These are phyloP conservation scores for Exophiala bonariae DNA, from an alignment of 2,329 filamentous ascomycete genomes.

Conservation along the genomic window DNA sequence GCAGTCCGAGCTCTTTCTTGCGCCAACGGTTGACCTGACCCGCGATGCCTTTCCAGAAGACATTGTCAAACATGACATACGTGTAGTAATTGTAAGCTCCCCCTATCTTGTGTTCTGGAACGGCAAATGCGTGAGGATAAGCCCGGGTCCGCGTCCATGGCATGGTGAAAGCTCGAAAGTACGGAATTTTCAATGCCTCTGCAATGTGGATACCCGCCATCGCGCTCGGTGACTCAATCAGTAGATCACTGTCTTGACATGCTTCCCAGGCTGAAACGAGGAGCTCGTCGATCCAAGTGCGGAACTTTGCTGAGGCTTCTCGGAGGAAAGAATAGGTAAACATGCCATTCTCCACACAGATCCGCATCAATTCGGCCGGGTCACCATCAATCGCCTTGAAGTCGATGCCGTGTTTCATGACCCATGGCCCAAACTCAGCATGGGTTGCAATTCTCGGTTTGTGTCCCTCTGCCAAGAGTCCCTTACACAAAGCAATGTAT, in stretches of 20 bases:
- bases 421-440: conserved; percentile 83
- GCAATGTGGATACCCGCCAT: conserved; percentile 99
- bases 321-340: conserved; percentile 90
- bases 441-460: conserved; percentile 87
- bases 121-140: conserved; percentile 94
- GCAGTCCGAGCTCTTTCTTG: conserved; percentile 73
- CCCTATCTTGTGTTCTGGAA: conserved; percentile 89
- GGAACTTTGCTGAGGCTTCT: conserved; percentile 83
- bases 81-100: conserved; percentile 93
- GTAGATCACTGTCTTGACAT: conserved; percentile 81
- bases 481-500: conserved; percentile 94
- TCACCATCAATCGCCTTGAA: conserved; percentile 88
- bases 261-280: conserved; percentile 78
- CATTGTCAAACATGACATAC: conserved; percentile 92
- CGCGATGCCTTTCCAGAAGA: conserved; percentile 94
- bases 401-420: conserved; percentile 89
- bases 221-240: conserved; percentile 93
- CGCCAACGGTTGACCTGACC: conserved; percentile 93
- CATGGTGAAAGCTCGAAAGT: conserved; percentile 98
- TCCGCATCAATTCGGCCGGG: conserved; percentile 88
- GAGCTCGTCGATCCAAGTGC: conserved; percentile 91
- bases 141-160: conserved; percentile 95
- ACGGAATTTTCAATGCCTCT: conserved; percentile 87
- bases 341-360: conserved; percentile 96
- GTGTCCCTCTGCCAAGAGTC: conserved; percentile 83